Evolutionary conservation across 345 rosid genomes (phyloP).

Genomic region (Dipteronia dyeriana): DNA sequence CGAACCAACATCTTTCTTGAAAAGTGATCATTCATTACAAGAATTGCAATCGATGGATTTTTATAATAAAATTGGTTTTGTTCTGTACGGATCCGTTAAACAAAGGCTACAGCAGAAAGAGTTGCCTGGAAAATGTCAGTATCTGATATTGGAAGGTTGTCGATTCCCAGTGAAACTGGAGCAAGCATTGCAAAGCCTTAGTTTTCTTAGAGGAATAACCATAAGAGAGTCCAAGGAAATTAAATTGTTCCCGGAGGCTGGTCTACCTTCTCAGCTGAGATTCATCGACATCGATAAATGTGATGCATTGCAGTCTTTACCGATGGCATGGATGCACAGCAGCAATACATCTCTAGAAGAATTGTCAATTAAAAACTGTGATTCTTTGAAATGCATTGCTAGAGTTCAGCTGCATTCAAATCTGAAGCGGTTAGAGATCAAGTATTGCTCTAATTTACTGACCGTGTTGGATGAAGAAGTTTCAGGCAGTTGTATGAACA

Average conservation of each 20-base stretch:
- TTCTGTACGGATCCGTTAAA: not conserved
- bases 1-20: not conserved
- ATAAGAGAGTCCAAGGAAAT: not conserved
- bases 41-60: too few relatives aligned
- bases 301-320: not conserved
- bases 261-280: constrained; percentile 13
- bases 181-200: constrained; percentile 3
- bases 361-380: not conserved
- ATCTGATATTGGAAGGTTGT: not conserved
- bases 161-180: not conserved
- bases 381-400: not conserved
- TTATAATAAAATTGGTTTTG: too few relatives aligned
- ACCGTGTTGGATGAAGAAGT: too few relatives aligned
- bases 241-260: not conserved
- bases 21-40: too few relatives aligned
- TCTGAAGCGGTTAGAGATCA: not conserved
- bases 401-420: not conserved
- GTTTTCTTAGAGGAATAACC: constrained; percentile 3
- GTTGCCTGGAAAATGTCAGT: not conserved
- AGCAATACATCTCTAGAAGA: constrained; percentile 1
- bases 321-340: not conserved
- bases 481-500: not conserved
- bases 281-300: not conserved
- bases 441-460: not conserved
- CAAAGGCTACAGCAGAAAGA: not conserved